phyloP scores from a whole-genome alignment of 768 basidiomycete genomes.

The Kwoniella mangroviensis region DNA sequence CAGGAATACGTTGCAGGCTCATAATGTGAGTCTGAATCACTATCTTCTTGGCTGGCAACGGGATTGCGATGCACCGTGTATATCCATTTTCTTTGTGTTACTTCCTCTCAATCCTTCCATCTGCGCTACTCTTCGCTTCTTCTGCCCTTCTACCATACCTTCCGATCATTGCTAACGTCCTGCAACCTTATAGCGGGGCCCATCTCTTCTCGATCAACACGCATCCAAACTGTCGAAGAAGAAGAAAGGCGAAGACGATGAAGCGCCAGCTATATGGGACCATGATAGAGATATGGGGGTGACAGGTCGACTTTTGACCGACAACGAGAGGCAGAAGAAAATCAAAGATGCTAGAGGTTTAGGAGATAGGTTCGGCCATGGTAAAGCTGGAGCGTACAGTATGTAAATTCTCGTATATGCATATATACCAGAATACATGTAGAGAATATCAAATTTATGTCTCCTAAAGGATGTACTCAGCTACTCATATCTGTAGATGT shows the following conservation, averaged over 20 bases:
- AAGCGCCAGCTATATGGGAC: slow-evolving; percentile 81
- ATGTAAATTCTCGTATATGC: slow-evolving; percentile 22
- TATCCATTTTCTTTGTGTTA: background rate
- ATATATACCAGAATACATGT: background rate
- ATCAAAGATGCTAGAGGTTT: slow-evolving; percentile 80
- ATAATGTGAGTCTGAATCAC: slow-evolving; percentile 58
- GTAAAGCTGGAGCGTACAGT: slow-evolving; percentile 57
- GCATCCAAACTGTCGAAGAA: slow-evolving; percentile 33
- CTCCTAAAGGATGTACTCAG: too few relatives aligned
- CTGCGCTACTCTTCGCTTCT: background rate
- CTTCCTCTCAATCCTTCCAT: background rate
- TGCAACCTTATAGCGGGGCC: slow-evolving; percentile 30
- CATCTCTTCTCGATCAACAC: slow-evolving; percentile 55
- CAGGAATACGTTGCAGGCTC: slow-evolving; percentile 73
- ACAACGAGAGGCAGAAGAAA: slow-evolving; percentile 74
- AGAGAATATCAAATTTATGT: background rate
- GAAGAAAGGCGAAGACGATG: slow-evolving; percentile 62
- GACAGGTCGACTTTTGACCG: slow-evolving; percentile 87
- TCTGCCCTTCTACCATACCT: slow-evolving; percentile 1
- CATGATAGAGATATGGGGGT: slow-evolving; percentile 86
- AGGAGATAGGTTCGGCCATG: slow-evolving; percentile 76
- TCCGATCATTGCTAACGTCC: background rate
- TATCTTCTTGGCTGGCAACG: background rate
- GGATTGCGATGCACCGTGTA: too few relatives aligned
- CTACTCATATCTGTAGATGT: too few relatives aligned